Evolutionary conservation across 495 filamentous ascomycete genomes (phyloP), one percentile per base, ranked within the genome.

Genomic region (Neurospora discreta): DNA sequence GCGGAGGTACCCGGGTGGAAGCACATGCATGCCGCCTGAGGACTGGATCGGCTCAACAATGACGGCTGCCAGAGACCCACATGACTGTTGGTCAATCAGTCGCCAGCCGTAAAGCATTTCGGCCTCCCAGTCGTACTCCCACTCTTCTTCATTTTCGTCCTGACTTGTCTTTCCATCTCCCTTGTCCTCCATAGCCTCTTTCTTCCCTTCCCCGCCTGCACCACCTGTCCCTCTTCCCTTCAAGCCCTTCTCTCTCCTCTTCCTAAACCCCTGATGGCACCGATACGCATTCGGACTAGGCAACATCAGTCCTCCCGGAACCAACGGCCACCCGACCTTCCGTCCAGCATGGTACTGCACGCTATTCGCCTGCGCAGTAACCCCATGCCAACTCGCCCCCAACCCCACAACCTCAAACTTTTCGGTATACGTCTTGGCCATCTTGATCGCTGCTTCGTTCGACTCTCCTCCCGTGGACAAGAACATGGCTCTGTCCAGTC

Each of bases 401-500:
- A 89, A 78, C 0, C 81, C 87, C 23, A 89, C 84, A 68, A 90
- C 81, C 74, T 89, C 87, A 68, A 83, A 88, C 36, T 86, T 86
- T 1, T 86, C 86, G 1, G 87, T 89, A 70, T 84, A 87, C 7
- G 79, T 72, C 72, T 89, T 89, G 23, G 87, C 87, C 72, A 90
- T 79, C 43, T 86, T 84, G 71, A 88, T 84, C 10, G 86, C 86
- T 0, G 85, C 85, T 68, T 89, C 86, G 69, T 82, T 87, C 68
- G 80, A 81, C 73, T 89, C 87, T n/a, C 83, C 84, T 0, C 87
- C 87, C 0, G 85, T 88, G 71, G 81, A 85, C 3, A 88, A 77
- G 69, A 89, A 87, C 72, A 88, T 84, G 7, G 84, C 82, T 72
- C 87, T 86, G 36, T 86, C 83, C 1, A 89, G 77, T 1, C 83